These are phyloP conservation scores for Apiospora aurea DNA, from an alignment of 2,329 filamentous ascomycete genomes.

Conservation along the genomic window DNA sequence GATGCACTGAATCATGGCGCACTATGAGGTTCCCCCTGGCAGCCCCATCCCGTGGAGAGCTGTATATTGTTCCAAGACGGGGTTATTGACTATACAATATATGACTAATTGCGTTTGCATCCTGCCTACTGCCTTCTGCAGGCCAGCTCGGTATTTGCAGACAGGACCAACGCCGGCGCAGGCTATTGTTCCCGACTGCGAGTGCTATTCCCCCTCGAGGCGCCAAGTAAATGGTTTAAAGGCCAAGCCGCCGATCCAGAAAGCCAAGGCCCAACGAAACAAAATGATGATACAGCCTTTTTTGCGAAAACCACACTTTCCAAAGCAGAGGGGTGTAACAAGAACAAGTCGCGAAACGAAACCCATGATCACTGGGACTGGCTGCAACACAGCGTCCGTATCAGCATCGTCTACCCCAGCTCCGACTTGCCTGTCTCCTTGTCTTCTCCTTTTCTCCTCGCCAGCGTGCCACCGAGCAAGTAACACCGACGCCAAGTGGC, in stretches of 20 bases:
- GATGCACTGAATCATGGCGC: neutral
- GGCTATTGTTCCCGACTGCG: neutral
- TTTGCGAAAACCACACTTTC: neutral
- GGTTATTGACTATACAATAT: slow-evolving; percentile 2
- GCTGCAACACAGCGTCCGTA: neutral
- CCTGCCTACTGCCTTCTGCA: neutral
- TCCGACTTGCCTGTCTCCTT: neutral
- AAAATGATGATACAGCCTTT: slow-evolving; percentile 9
- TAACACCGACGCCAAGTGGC: neutral
- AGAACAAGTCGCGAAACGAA: neutral
- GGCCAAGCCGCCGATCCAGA: slow-evolving; percentile 11
- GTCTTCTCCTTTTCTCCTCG: neutral
- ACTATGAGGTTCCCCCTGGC: slow-evolving; percentile 6
- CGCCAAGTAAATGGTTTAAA: slow-evolving; percentile 12
- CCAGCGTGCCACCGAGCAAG: neutral
- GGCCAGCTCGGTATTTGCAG: slow-evolving; percentile 16
- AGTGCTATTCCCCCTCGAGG: neutral
- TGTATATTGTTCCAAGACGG: slow-evolving; percentile 16
- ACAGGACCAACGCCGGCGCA: neutral
- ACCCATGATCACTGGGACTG: neutral
- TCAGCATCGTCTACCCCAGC: slow-evolving; percentile 16
- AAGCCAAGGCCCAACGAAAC: slow-evolving; percentile 20
- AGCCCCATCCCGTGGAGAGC: slow-evolving; percentile 13
- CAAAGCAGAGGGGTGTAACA: neutral
- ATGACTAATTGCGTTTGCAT: neutral